Conservation (phyloP, 2,329 filamentous ascomycete species). For the Tolypocladium ophioglossoides region DNA sequence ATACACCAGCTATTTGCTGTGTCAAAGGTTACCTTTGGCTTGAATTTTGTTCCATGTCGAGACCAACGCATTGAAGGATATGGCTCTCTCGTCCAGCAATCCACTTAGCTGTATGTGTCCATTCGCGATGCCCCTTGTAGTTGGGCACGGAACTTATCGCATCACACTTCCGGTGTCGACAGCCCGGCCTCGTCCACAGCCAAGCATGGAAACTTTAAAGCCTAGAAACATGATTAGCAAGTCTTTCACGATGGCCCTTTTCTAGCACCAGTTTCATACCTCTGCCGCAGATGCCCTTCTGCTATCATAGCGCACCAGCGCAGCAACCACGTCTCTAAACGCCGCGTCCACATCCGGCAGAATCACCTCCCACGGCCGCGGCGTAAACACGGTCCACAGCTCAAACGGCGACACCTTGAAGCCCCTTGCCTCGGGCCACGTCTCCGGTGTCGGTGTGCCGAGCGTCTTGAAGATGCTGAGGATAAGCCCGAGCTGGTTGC, state of each 20-base stretch:
- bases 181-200: background rate
- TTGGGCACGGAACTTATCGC: too few relatives aligned
- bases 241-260: background rate
- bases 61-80: too few relatives aligned
- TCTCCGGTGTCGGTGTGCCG: constrained; percentile 70
- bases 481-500: constrained; percentile 84
- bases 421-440: constrained; percentile 68
- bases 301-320: constrained; percentile 64
- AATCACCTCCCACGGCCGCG: constrained; percentile 57
- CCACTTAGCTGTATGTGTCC: too few relatives aligned
- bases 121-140: background rate
- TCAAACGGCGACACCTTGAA: constrained; percentile 77
- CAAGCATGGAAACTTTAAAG: constrained; percentile 11
- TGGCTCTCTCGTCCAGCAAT: background rate
- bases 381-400: constrained; percentile 69
- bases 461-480: constrained; percentile 86
- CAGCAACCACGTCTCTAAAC: constrained; percentile 55
- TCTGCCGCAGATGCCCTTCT: constrained; percentile 53
- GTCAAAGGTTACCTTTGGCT: background rate
- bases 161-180: background rate
- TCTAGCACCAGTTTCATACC: constrained; percentile 12
- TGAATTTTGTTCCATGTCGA: background rate
- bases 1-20: background rate
- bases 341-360: constrained; percentile 48
- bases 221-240: constrained; percentile 7